These are phyloP conservation scores for Gonapodya prolifera DNA, from an alignment of 192 early-diverging fungal genomes.

Conservation along the genomic window DNA sequence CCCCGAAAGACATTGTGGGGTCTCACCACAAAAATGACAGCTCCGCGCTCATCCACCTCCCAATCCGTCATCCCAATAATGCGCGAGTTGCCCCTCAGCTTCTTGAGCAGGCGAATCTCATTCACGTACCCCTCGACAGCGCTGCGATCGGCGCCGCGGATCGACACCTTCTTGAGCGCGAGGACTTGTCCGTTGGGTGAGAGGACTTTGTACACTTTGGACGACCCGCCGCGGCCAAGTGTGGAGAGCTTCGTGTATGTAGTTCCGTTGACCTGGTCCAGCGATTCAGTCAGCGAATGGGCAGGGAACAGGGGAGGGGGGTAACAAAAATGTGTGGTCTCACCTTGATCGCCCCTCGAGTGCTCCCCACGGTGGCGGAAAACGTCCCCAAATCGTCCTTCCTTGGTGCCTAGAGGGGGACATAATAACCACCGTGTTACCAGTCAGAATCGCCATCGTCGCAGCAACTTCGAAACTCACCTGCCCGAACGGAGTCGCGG, in stretches of 20 bases:
- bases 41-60: slow-evolving; percentile 50
- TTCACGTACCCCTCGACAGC: slow-evolving; percentile 65
- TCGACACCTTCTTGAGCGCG: slow-evolving; percentile 75
- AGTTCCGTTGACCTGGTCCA: slow-evolving; percentile 19
- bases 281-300: too few species aligned
- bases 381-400: too few species aligned
- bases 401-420: too few species aligned
- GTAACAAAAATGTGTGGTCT: too few species aligned
- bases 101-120: slow-evolving; percentile 27
- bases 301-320: too few species aligned
- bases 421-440: too few species aligned
- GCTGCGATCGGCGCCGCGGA: slow-evolving; percentile 43
- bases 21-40: slow-evolving; percentile 56
- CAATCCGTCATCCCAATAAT: slow-evolving; percentile 71
- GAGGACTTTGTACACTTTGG: slow-evolving; percentile 83
- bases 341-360: too few species aligned
- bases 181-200: slow-evolving; percentile 43
- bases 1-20: background rate
- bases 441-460: too few species aligned
- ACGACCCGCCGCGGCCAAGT: slow-evolving; percentile 75
- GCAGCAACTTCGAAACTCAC: too few species aligned
- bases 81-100: slow-evolving; percentile 41
- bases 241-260: slow-evolving; percentile 22
- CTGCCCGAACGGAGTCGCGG: too few species aligned
- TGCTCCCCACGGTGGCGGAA: too few species aligned